Percentiles rank a stretch among this genome's conserved stretches.
Conservation (phyloP, 1,284 basidiomycete genomes). For the Rhodotorula mucilaginosa region DNA sequence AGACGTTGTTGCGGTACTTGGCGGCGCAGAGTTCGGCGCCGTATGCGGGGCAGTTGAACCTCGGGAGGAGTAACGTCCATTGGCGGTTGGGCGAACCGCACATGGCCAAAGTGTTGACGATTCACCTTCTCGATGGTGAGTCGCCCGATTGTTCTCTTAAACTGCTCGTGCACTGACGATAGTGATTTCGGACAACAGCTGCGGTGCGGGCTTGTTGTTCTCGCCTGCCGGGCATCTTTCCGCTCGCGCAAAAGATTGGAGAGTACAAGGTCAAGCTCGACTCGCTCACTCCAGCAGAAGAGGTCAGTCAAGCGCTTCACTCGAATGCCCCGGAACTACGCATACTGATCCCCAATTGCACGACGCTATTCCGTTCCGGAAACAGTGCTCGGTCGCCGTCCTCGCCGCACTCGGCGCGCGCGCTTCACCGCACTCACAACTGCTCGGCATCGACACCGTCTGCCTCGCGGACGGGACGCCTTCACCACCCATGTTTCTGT, state of each 20-base stretch:
- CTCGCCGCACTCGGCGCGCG: constrained; percentile 36
- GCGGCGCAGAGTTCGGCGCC: neutral
- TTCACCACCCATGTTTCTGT: constrained; percentile 22
- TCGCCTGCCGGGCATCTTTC: constrained; percentile 24
- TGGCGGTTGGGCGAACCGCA: constrained; percentile 5
- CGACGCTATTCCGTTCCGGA: neutral
- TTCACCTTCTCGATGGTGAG: constrained; percentile 30
- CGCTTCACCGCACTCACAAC: constrained; percentile 34
- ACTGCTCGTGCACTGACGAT: no score
- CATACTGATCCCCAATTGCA: neutral
- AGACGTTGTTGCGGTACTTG: constrained; percentile 5
- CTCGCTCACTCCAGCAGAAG: constrained; percentile 8
- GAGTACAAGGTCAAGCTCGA: constrained; percentile 16
- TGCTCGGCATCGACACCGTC: constrained; percentile 22
- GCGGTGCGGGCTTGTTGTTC: constrained; percentile 28
- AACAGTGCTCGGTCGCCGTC: constrained; percentile 28
- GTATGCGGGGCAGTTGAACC: neutral
- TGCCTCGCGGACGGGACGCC: constrained; percentile 12
- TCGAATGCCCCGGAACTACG: no score
- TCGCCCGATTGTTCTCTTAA: no score
- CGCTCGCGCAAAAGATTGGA: constrained; percentile 15
- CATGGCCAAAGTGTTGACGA: constrained; percentile 9
- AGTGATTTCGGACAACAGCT: no score
- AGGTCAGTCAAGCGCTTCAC: constrained; percentile 3
- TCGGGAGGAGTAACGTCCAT: neutral